Evolutionary conservation across 2,329 filamentous ascomycete species (phyloP).

Genomic region (Neopestalotiopsis rosae): DNA sequence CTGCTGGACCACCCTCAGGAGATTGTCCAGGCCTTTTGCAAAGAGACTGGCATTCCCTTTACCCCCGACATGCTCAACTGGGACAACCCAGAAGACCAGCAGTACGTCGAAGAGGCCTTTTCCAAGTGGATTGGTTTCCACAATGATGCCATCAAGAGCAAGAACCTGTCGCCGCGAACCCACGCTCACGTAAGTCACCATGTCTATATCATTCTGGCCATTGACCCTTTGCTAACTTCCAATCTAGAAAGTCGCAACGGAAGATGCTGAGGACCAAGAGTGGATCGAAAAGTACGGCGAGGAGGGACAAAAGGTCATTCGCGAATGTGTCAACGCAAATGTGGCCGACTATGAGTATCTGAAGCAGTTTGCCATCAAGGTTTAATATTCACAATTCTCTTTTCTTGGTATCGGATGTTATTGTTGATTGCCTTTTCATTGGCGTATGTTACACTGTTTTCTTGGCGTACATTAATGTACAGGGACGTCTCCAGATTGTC

Average conservation of each 20-base stretch:
- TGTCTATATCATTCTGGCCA: not conserved
- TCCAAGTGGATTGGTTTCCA: slow-evolving; percentile 98
- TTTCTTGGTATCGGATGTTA: slow-evolving; percentile 10
- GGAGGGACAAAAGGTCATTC: slow-evolving; percentile 72
- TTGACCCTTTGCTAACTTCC: slow-evolving; percentile 16
- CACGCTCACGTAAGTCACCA: slow-evolving; percentile 61
- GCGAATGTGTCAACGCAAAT: slow-evolving; percentile 74
- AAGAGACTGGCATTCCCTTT: slow-evolving; percentile 79
- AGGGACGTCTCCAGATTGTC: slow-evolving; percentile 24
- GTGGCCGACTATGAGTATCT: slow-evolving; percentile 80
- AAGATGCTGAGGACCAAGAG: slow-evolving; percentile 71
- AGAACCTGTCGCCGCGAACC: slow-evolving; percentile 72
- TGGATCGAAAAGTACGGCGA: slow-evolving; percentile 79
- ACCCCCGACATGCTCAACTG: slow-evolving; percentile 80
- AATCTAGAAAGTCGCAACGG: slow-evolving; percentile 64
- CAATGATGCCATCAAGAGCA: slow-evolving; percentile 89
- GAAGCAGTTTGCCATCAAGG: slow-evolving; percentile 75
- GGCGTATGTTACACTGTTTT: slow-evolving; percentile 26
- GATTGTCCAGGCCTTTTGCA: slow-evolving; percentile 81
- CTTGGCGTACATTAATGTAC: slow-evolving; percentile 24
- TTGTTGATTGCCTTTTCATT: slow-evolving; percentile 15
- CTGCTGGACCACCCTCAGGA: slow-evolving; percentile 82
- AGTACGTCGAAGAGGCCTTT: slow-evolving; percentile 74
- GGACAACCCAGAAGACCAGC: slow-evolving; percentile 76
- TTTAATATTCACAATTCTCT: slow-evolving; percentile 39